Base-by-base conservation (phyloP, 2,329 filamentous ascomycete species). In the Penicillium sp. region DNA sequence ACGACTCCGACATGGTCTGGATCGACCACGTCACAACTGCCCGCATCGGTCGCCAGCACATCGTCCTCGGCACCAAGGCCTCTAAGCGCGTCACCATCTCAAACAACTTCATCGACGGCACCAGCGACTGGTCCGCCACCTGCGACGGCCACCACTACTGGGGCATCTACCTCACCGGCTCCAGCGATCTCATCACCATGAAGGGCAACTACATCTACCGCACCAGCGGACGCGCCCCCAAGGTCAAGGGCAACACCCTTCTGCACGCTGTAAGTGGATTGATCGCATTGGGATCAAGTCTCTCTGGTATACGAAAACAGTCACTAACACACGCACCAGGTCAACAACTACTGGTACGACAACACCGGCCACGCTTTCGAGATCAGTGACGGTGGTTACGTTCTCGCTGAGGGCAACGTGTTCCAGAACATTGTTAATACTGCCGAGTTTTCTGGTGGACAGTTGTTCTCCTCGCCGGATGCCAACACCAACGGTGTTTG, bases 71-170 rank as follows among this genome's bases (percentile, higher is more conserved):
- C 57, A 80, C 78, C 66, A 66, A 69, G 3, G 78, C 81, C 49
- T 79, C 78, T 63, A 79, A 78, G 68, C 81, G 81, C 43, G 80
- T 86, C 20, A 84, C 82, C 29, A 79, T 87, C 68, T 82, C 83
- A 62, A 85, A 86, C 79, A 77, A 68, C 72, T 80, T 83, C 66
- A 81, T 87, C 62, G 79, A 87, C 65, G 84, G 84, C 44, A 67
- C 68, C 24, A 78, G 78, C 34, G 68, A 72, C 18, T 86, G 77
- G 74, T 85, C 82, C 11, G 79, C 84, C 5, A 82, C 78, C 45
- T 86, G 84, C 71, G 76, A 86, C 65, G 77, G 75, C 39, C 78
- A 83, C 70, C 82, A 85, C 72, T 85, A 86, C 79, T 86, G 84
- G 82, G 78, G 72, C 31, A 70, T 85, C 60, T 84, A 83, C 74